Evolutionary conservation across 768 basidiomycete species (phyloP).

Genomic region (Sistotremastrum suecicum): DNA sequence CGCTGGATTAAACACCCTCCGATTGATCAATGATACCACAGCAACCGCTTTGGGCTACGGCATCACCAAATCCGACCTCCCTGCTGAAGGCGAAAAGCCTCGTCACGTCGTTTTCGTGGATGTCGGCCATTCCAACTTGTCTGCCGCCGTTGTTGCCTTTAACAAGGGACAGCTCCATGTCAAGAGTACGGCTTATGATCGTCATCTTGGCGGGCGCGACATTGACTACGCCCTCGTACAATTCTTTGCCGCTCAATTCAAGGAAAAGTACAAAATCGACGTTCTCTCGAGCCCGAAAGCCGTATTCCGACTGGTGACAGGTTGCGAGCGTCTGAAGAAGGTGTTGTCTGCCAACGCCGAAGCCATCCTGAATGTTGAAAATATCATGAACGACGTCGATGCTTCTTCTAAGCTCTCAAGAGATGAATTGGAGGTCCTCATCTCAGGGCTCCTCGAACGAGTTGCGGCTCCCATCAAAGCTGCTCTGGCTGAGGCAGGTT

Average conservation of each 20-base stretch:
- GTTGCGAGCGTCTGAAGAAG: slow-evolving; percentile 94
- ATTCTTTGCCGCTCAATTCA: slow-evolving; percentile 87
- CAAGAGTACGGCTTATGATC: slow-evolving; percentile 82
- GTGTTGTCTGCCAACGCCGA: slow-evolving; percentile 88
- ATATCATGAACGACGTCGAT: slow-evolving; percentile 92
- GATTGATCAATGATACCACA: slow-evolving; percentile 94
- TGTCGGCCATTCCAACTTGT: slow-evolving; percentile 85
- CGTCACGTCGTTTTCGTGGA: slow-evolving; percentile 90
- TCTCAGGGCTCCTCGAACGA: slow-evolving; percentile 59
- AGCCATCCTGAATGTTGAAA: slow-evolving; percentile 84
- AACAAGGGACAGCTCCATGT: slow-evolving; percentile 85
- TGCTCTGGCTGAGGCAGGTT: slow-evolving; percentile 68
- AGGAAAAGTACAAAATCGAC: slow-evolving; percentile 96
- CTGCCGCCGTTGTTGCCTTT: slow-evolving; percentile 81
- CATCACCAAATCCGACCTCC: slow-evolving; percentile 96
- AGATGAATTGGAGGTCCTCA: slow-evolving; percentile 71
- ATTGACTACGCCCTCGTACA: slow-evolving; percentile 84
- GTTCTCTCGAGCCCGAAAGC: slow-evolving; percentile 87
- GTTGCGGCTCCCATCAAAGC: slow-evolving; percentile 63
- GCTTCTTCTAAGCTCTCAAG: slow-evolving; percentile 75
- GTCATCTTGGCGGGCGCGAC: slow-evolving; percentile 90
- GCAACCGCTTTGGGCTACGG: slow-evolving; percentile 95
- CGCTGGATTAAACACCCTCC: slow-evolving; percentile 79
- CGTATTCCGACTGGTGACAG: slow-evolving; percentile 73
- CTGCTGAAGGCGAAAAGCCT: slow-evolving; percentile 59